These are phyloP conservation scores for Debaryomyces nepalensis DNA, from an alignment of 1,139 yeast species.

Conservation along the genomic window DNA sequence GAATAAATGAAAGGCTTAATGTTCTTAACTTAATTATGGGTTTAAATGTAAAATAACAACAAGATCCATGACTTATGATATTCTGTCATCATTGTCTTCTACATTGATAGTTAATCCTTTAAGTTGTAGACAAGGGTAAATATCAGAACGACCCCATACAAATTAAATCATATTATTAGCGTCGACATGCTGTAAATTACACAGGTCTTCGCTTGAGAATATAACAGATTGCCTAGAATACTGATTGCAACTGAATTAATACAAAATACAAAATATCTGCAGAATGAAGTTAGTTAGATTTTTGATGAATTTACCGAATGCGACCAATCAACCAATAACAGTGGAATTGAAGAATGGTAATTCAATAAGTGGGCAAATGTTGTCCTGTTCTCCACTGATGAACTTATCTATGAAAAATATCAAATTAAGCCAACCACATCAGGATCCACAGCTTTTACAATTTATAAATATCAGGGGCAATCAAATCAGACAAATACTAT, in stretches of 20 bases:
- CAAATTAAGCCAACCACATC: constrained; percentile 70
- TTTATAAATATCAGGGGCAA: constrained; percentile 89
- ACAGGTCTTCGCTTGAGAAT: constrained; percentile 5
- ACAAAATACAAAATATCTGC: background rate
- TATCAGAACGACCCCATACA: background rate
- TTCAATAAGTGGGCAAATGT: constrained; percentile 52
- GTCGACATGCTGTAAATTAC: background rate
- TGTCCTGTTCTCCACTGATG: constrained; percentile 91
- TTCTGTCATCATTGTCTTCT: too few relatives aligned
- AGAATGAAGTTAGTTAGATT: constrained; percentile 62
- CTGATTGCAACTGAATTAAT: constrained; percentile 1
- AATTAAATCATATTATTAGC: background rate
- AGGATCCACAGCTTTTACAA: constrained; percentile 75
- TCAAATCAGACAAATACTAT: constrained; percentile 79
- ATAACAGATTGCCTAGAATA: background rate
- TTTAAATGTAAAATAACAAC: too few relatives aligned
- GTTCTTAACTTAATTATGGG: too few relatives aligned
- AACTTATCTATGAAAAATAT: constrained; percentile 85
- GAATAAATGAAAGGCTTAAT: too few relatives aligned
- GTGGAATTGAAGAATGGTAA: constrained; percentile 90
- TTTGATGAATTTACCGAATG: constrained; percentile 72
- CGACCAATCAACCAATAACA: constrained; percentile 83
- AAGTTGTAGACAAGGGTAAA: too few relatives aligned
- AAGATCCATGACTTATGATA: too few relatives aligned
- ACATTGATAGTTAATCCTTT: too few relatives aligned